Base-by-base conservation (phyloP, 140 eudicot genomes). In the Senecio squalidus region DNA sequence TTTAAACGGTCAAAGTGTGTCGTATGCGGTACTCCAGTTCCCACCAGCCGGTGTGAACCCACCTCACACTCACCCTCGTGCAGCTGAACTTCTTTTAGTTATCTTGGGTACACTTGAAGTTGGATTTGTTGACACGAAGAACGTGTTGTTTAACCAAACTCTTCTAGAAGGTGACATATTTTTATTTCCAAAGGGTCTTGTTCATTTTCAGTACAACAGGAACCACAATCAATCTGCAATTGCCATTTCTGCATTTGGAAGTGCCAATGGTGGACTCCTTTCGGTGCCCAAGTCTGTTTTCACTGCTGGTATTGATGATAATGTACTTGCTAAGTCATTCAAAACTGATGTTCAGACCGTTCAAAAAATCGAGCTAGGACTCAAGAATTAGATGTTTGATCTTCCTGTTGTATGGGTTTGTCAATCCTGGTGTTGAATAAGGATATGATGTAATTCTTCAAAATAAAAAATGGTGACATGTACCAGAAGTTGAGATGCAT, bases 31-130 rank as follows among this genome's bases (percentile, higher is more conserved):
- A 0, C 77, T 71, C 36, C 55, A 71, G 45, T 71, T 71, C 66
- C 77, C 77, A 5, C 28, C 76, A 44, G 76, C 66, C 0, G 66
- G 22, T 2, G 77, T 71, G n/a, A 71, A 71, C 67, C 77, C 72
- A 14, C 71, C 77, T 2, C 77, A 71, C 29, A 71, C 77, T 6
- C 71, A 71, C 65, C 77, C 77, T 16, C 71, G 71, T 30, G 58
- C 77, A 0, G 59, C 77, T 8, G 66, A 71, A n/a, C 51, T 72
- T 3, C 10, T 72, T 36, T 1, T 72, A 23, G 61, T 72, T 41
- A 9, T 56, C 15, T 2, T 20, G 55, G 77, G 77, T 21, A 45
- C 67, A 4, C 55, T 72, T 7, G 62, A 72, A 48, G 77, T 72
- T 56, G 77, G 77, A 21, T 72, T 72, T 20, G 55, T 72, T 7